Base-by-base conservation (phyloP, 257 asterid genomes). In the Fraxinus cuspidata region DNA sequence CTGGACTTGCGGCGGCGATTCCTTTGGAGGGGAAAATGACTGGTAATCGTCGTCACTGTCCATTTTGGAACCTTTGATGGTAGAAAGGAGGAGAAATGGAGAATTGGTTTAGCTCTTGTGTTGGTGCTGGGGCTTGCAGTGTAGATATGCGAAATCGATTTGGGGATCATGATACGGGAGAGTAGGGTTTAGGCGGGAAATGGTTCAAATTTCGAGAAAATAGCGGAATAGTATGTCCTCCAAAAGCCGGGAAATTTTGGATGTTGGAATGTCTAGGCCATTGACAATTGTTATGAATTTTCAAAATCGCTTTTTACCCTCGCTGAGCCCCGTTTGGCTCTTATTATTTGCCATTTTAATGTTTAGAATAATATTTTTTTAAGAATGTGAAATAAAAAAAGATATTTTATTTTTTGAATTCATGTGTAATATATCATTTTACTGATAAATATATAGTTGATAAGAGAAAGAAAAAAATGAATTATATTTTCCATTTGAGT, bases 21-120 rank as follows among this genome's bases (percentile, higher is more conserved):
- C 84, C 49, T 72, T 76, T 11, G 76, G 82, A 7, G 81, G 88
- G 16, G 88, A 81, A 25, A 84, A 77, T 0, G 90, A 79, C 86
- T 75, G 86, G 72, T 71, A 87, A 70, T 89, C 96, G 74, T 92
- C 98, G 69, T 91, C 92, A 85, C 88, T 91, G n/a, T 90, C 96
- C 98, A 94, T 94, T 71, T 73, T 23, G 31, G 72, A 29, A 18
- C 37, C 21, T 19, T 9, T 23, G 21, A 38, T 16, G 71, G 40
- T 64, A 64, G 2, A 16, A 8, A 71, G 60, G 28, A 38, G 65
- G 49, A 10, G n/a, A 47, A 68, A 5, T 8, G 11, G 25, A 25
- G 72, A 74, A 72, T 35, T 32, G 34, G 35, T 4, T 40, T 1
- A 63, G 70, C 69, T n/a, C 27, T 37, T 4, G 56, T 47, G 19